Base-by-base conservation (phyloP, 345 rosid species). In the Hibiscus mutabilis region DNA sequence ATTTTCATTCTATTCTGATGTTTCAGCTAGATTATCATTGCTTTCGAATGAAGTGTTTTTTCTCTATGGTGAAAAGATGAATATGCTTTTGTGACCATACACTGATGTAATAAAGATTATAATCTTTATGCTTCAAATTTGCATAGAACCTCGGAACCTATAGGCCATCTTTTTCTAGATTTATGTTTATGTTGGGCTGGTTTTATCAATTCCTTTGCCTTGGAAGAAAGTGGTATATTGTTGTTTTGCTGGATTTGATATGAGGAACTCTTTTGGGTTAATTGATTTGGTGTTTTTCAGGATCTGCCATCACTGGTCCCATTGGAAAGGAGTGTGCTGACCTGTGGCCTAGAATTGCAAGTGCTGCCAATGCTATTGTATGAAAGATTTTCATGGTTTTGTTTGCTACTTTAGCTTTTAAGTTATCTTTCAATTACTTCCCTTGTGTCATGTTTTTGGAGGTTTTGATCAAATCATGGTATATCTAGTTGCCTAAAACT, bases 291-390 rank as follows among this genome's bases (percentile, higher is more conserved):
- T 64, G 2, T 37, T 37, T 35, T 71, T 6, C 74, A 85, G 88
- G 88, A 37, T 84, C 87, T 77, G 90, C 90, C 2, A 82, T 82
- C 16, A 86, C 89, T 31, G 87, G 89, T 6, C 89, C 89, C 60
- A 86, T 86, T 7, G 89, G 89, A 19, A 86, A 86, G 79, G 89
- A 86, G 80, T 86, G 89, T 57, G 89, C 89, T 70, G 87, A 91
- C 80, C 83, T 89, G 0, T 89, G 97, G 95, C 95, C 92, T 8
- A 87, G 92, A 76, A 89, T 91, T 46, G 97, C 95, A 12, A 91
- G 92, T 78, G 94, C 94, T 76, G 94, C 97, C 57, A 86, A 84
- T 80, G 87, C 87, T 16, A 86, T 86, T 42, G 87, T 86, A 27
- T 86, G 31, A 77, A 68, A 25, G 60, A 11, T 56, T 61, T 37